Base-by-base conservation (phyloP, 2,329 filamentous ascomycete species). In the Colletotrichum shisoi region DNA sequence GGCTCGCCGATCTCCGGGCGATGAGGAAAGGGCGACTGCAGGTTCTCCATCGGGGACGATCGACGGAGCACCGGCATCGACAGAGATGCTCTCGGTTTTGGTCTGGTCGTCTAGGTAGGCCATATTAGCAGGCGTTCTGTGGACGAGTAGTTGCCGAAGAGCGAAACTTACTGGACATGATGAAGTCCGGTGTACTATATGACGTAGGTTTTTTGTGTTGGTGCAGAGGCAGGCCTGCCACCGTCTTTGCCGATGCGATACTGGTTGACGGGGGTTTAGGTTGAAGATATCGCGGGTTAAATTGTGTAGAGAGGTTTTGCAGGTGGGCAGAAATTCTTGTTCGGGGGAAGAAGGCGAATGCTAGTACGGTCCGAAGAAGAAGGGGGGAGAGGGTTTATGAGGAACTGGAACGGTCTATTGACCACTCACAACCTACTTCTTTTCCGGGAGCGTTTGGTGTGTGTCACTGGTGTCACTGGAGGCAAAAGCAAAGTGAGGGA, bases 1-100 rank as follows among this genome's bases (percentile, higher is more conserved):
- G 72, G 74, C 74, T 69, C 74, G 75, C 66, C 74, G 74, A 67
- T 76, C 78, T 61, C 46, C 77, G 71, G 71, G 73, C 76, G 66
- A 67, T 9, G 67, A 61, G 19, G 67, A 69, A 7, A 67, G 44
- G 3, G 52, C 60, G 7, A 42, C 31, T 11, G 60, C 60, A 19
- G 40, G 37, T 17, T 67, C 64, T 13, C 64, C 53, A 24, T 67
- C 13, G 24, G 58, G 40, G 39, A 42, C 40, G 15, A 21, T 27
- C 24, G 40, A 40, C 31, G 65, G 57, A 15, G 49, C 56, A 6
- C 34, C 39, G 19, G 48, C 63, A 27, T 66, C 62, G 19, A 52
- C 46, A 3, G 62, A 13, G 12, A 57, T 66, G 49, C 48, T 51
- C 27, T 68, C 54, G 24, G 65, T 56, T 51, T 49, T 56, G 21